Conservation (phyloP, 331 rosid genomes). For the Pyracantha coccinea region DNA sequence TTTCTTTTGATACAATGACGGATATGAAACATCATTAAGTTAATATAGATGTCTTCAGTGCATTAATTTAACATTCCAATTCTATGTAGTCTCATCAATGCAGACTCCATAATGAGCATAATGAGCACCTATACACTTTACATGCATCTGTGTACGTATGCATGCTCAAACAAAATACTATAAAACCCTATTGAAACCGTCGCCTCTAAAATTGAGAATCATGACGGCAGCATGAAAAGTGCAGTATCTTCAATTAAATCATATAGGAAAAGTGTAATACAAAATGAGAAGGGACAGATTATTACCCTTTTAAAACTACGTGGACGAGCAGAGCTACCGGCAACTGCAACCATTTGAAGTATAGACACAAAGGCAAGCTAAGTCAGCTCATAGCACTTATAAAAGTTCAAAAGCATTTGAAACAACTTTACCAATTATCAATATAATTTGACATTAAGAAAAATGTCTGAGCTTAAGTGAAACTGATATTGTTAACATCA, state of each 20-base stretch:
- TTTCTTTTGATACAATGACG: background rate
- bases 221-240: background rate
- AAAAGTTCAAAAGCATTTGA: background rate
- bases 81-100: background rate
- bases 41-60: background rate
- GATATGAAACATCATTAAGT: background rate
- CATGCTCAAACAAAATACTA: background rate
- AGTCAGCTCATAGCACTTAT: background rate
- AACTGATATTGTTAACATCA: background rate
- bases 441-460: background rate
- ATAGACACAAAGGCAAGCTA: background rate
- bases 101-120: background rate
- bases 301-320: constrained; percentile 46
- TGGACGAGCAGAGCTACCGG: constrained; percentile 52
- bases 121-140: background rate
- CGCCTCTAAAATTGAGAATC: background rate
- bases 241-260: background rate
- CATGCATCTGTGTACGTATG: background rate
- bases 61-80: background rate
- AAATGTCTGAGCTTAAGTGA: background rate
- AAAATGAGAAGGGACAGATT: background rate
- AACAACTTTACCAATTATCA: background rate
- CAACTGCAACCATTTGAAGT: constrained; percentile 37
- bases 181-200: background rate
- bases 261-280: background rate